phyloP scores from a whole-genome alignment of 352 stramenopile genomes.

The Globisporangium yorkense region DNA sequence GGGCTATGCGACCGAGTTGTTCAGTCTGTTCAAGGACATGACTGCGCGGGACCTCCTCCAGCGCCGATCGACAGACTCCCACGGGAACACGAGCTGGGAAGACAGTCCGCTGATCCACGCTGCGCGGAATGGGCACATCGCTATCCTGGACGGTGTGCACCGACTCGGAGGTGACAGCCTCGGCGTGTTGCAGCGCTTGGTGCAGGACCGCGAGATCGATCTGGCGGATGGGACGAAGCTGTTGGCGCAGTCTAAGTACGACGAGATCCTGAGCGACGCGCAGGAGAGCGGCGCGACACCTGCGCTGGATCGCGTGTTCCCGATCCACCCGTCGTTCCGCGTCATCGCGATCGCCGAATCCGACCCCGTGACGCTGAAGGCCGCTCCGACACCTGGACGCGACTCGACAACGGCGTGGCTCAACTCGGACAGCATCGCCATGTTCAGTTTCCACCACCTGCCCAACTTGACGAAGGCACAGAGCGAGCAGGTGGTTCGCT shows the following conservation, averaged over 20 bases:
- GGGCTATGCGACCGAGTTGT: constrained; percentile 85
- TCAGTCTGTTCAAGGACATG: constrained; percentile 93
- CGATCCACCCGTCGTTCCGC: constrained; percentile 88
- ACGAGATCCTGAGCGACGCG: constrained; percentile 30
- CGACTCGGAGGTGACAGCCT: constrained; percentile 89
- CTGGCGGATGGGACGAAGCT: constrained; percentile 88
- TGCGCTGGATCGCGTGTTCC: constrained; percentile 25
- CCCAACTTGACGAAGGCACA: constrained; percentile 31
- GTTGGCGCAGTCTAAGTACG: constrained; percentile 48
- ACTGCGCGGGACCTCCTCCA: constrained; percentile 90
- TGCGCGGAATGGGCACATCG: constrained; percentile 73
- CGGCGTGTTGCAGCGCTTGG: constrained; percentile 76
- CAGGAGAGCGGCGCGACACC: constrained; percentile 14
- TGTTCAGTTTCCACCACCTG: constrained; percentile 73
- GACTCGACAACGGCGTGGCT: constrained; percentile 59
- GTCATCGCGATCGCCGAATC: constrained; percentile 83
- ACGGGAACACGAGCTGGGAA: constrained; percentile 90
- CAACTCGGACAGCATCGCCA: constrained; percentile 67
- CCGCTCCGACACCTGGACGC: constrained; percentile 22
- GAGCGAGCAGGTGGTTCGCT: constrained; percentile 42
- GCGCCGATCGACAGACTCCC: constrained; percentile 77
- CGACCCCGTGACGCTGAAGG: constrained; percentile 29
- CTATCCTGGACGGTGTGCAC: constrained; percentile 92
- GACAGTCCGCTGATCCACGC: constrained; percentile 90
- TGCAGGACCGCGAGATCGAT: constrained; percentile 87